Base-by-base conservation (phyloP, 495 filamentous ascomycete species). In the Penicillium fimorum region DNA sequence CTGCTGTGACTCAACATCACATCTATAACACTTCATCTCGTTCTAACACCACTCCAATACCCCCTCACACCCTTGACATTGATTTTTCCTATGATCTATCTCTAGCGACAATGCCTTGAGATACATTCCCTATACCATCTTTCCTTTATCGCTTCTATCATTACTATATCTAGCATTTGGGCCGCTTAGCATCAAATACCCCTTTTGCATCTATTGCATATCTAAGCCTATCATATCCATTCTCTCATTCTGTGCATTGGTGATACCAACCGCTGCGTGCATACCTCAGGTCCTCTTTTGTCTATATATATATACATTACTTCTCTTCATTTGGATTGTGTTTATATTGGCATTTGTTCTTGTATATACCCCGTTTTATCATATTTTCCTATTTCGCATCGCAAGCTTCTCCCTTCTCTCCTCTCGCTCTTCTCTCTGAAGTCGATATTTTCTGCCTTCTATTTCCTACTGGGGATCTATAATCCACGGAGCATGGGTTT, bases 291-390 rank as follows among this genome's bases (percentile, higher is more conserved):
- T 48, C 46, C n/a, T 52, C 17, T 24, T 44, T n/a, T 22, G 47
- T 49, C 47, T 17, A 24, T 49, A 37, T 15, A 37, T 15, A 32
- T 33, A 47, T 3, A 2, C 8, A 47, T 30, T 18, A 6, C 2
- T 8, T 47, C n/a, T 30, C 24, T 42, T 42, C 22, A 4, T 13
- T 33, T 42, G 12, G 27, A 5, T 33, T 13, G 35, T 33, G 24
- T 27, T 17, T 24, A 5, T 25, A 38, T 17, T 27, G 38, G 50
- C 50, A 32, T 41, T 52, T 20, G 15, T 32, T 30, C 24, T 51
- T 51, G 49, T 44, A 52, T 52, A 43, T 52, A 52, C 50, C 50
- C 50, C 22, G 12, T 52, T 43, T 43, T n/a, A 49, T 44, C 17
- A 17, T 9, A 32, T 32, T 25, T 20, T 3, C 15, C 17, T 10